Base-by-base conservation (phyloP, 768 basidiomycete species). In the Trametopsis cervina region DNA sequence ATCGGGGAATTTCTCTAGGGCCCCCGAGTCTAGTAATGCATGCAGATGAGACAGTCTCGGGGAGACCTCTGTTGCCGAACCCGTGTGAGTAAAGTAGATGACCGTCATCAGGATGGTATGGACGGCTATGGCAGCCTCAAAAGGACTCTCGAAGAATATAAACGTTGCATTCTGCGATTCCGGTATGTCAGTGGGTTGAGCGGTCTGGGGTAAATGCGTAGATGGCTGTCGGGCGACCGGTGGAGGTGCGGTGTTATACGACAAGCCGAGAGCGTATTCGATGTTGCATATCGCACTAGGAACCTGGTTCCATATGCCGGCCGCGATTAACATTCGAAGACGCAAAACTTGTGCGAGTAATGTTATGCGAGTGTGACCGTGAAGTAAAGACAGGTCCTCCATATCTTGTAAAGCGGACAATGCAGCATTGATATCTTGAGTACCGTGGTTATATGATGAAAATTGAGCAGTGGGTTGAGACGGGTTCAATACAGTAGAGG, bases 41-140 rank as follows among this genome's bases (percentile, higher is more conserved):
- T 90, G 87, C 1, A 90, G 61, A 39, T 70, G 69, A 29, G 73
- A 68, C 26, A 89, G 64, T 17, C 85, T 67, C 6, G 66, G 60
- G n/a, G 75, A 68, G 0, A 77, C 72, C 12, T 69, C 66, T 15
- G 67, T 58, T 4, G 75, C 67, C 44, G 70, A 66, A 5, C 84
- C 84, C 0, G 65, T 63, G 53, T 85, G 80, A 0, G 83, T 84
- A 55, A 78, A 70, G 57, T 75, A 85, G 18, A 81, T 61, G 7
- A 85, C 69, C 3, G 77, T 72, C 18, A 86, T 64, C 42, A 86
- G 72, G 20, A 89, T 77, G 7, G 77, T 61, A 56, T 89, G 84
- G 2, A 83, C 65, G 2, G 70, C 71, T 53, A 78, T 68, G 1
- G 70, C 57, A 2, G 65, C 58, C 38, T 68, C 72, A 38, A 69